Percentiles rank a stretch among this genome's conserved stretches.
Evolutionary conservation across 2,329 filamentous ascomycete species (phyloP).

Genomic region (Aspergillus unguis): DNA sequence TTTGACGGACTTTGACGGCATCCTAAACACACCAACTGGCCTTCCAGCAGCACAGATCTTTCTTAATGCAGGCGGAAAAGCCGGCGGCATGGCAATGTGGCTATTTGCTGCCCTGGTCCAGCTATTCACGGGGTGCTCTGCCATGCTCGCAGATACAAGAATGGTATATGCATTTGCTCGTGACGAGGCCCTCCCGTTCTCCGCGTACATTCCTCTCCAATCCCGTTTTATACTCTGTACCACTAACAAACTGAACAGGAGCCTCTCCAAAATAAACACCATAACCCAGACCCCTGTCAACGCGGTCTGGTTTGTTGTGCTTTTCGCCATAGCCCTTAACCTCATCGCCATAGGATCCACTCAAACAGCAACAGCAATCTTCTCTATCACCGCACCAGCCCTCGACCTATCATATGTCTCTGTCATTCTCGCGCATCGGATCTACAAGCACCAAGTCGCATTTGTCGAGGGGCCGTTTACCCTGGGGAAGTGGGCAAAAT

Average conservation of each 20-base stretch:
- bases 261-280: conserved; percentile 52
- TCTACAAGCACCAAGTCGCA: conserved; percentile 51
- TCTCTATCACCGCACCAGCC: conserved; percentile 52
- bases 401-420: conserved; percentile 56
- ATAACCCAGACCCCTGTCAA: conserved; percentile 59
- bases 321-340: conserved; percentile 53
- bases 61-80: conserved; percentile 57
- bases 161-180: conserved; percentile 62
- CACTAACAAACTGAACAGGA: conserved; percentile 30
- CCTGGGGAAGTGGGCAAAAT: conserved; percentile 54
- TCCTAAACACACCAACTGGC: conserved; percentile 57
- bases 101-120: conserved; percentile 62
- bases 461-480: conserved; percentile 59
- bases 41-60: conserved; percentile 60
- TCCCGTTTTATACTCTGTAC: not conserved
- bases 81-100: conserved; percentile 60
- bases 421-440: conserved; percentile 57
- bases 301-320: conserved; percentile 62
- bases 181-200: conserved; percentile 60
- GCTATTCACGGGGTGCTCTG: conserved; percentile 62
- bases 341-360: conserved; percentile 47
- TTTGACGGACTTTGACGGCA: conserved; percentile 55
- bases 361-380: conserved; percentile 48
- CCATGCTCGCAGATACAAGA: conserved; percentile 61
- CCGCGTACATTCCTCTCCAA: conserved; percentile 41